Conservation (phyloP, 768 basidiomycete species). For the Dioszegia crocea region DNA sequence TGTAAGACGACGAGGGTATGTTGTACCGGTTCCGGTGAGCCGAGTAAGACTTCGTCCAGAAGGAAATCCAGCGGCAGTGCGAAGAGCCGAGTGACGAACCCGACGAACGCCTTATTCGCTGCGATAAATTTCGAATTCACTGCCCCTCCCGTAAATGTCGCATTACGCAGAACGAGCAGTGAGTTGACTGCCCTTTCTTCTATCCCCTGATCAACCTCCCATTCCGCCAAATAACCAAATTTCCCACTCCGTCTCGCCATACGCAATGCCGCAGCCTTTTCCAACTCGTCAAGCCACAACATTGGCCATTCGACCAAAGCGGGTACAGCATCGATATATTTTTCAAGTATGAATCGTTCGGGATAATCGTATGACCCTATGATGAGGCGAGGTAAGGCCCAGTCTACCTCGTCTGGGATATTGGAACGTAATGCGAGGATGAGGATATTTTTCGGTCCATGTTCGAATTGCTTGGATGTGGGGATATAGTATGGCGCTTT, state of each 20-base stretch:
- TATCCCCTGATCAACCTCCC: slow-evolving; percentile 21
- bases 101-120: slow-evolving; percentile 14
- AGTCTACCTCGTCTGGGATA: slow-evolving; percentile 74
- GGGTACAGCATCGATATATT: slow-evolving; percentile 73
- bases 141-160: slow-evolving; percentile 46
- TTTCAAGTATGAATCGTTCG: slow-evolving; percentile 68
- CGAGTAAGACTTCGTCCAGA: slow-evolving; percentile 26
- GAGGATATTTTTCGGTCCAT: slow-evolving; percentile 75
- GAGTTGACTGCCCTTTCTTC: slow-evolving; percentile 78
- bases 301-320: slow-evolving; percentile 84
- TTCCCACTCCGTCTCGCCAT: not conserved
- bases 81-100: slow-evolving; percentile 31
- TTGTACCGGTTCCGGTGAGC: slow-evolving; percentile 45
- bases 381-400: slow-evolving; percentile 82
- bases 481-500: slow-evolving; percentile 8
- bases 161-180: slow-evolving; percentile 79
- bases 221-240: slow-evolving; percentile 14
- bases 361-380: slow-evolving; percentile 64
- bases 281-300: slow-evolving; percentile 63
- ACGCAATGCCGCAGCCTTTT: slow-evolving; percentile 20
- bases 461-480: slow-evolving; percentile 63
- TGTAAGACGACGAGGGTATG: slow-evolving; percentile 49
- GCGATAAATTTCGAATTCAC: slow-evolving; percentile 30
- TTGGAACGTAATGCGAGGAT: slow-evolving; percentile 81
- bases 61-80: slow-evolving; percentile 16